phyloP scores from a whole-genome alignment of 441 rosid genomes.

The Jatropha podagrica region DNA sequence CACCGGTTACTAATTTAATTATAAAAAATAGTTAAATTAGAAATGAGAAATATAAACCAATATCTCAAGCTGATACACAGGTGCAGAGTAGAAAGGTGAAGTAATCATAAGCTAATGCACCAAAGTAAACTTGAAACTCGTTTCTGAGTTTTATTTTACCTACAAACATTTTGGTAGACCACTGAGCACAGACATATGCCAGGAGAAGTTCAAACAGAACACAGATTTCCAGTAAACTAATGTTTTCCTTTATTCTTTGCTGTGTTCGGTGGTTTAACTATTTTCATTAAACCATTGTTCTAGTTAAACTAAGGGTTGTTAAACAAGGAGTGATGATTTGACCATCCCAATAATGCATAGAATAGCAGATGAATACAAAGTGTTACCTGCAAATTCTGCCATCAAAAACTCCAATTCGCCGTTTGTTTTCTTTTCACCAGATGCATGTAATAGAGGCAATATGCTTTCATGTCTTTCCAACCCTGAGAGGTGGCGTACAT shows the following conservation, averaged over 20 bases:
- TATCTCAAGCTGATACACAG: neutral
- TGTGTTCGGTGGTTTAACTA: too few species aligned
- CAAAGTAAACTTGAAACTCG: neutral
- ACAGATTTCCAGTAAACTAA: neutral
- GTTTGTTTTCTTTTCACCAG: slow-evolving; percentile 77
- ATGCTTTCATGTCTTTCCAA: slow-evolving; percentile 85
- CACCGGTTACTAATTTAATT: neutral
- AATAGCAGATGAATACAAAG: neutral
- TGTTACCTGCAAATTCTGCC: slow-evolving; percentile 91
- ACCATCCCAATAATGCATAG: neutral
- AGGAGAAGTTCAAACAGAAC: neutral
- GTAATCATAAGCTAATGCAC: neutral
- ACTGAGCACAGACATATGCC: neutral
- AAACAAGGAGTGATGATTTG: neutral
- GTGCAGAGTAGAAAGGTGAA: neutral
- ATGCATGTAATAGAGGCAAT: slow-evolving; percentile 78
- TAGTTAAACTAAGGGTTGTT: too few species aligned
- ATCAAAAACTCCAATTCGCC: slow-evolving; percentile 87
- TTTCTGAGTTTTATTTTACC: neutral
- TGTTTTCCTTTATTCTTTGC: too few species aligned
- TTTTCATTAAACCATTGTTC: too few species aligned
- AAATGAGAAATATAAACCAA: neutral
- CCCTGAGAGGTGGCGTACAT: slow-evolving; percentile 74
- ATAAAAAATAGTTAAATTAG: neutral
- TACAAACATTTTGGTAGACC: neutral